phyloP scores from a whole-genome alignment of 2,329 filamentous ascomycete genomes.

The Fragosphaeria purpurea region DNA sequence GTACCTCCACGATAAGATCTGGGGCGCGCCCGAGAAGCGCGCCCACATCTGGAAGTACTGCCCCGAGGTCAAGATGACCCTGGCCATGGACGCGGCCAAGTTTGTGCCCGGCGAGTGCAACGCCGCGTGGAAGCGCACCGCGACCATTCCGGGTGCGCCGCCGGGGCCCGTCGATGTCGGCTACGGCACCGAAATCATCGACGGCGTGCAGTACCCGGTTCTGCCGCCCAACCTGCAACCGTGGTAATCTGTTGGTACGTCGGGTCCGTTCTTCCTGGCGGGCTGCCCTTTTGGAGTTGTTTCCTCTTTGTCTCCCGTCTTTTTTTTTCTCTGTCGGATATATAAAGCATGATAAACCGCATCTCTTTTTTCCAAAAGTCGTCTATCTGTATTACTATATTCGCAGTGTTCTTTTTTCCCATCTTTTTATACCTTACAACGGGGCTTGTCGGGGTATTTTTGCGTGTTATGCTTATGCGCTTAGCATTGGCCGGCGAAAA shows the following conservation, averaged over 20 bases:
- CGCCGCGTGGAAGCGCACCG: slow-evolving; percentile 34
- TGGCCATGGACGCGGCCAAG: slow-evolving; percentile 43
- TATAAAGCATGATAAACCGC: neutral
- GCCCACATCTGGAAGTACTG: slow-evolving; percentile 47
- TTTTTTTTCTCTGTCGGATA: neutral
- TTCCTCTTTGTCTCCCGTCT: neutral
- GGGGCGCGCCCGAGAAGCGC: slow-evolving; percentile 36
- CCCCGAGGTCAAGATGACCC: slow-evolving; percentile 48
- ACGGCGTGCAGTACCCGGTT: slow-evolving; percentile 30
- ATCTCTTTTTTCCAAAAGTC: no score
- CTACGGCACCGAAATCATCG: slow-evolving; percentile 30
- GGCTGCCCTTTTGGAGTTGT: neutral
- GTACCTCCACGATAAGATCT: slow-evolving; percentile 35
- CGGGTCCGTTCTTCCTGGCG: neutral
- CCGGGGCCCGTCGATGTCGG: slow-evolving; percentile 18
- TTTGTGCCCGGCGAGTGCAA: slow-evolving; percentile 39
- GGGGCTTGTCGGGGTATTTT: neutral
- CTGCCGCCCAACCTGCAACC: slow-evolving; percentile 25
- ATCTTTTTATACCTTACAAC: neutral
- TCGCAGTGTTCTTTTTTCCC: neutral
- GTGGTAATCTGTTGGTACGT: slow-evolving; percentile 17
- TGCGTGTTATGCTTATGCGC: no score
- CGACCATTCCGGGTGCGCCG: slow-evolving; percentile 12
- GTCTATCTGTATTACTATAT: no score
- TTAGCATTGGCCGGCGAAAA: no score